Base-by-base conservation (phyloP, 805 yeast species). In the Citeromyces matritensis region DNA sequence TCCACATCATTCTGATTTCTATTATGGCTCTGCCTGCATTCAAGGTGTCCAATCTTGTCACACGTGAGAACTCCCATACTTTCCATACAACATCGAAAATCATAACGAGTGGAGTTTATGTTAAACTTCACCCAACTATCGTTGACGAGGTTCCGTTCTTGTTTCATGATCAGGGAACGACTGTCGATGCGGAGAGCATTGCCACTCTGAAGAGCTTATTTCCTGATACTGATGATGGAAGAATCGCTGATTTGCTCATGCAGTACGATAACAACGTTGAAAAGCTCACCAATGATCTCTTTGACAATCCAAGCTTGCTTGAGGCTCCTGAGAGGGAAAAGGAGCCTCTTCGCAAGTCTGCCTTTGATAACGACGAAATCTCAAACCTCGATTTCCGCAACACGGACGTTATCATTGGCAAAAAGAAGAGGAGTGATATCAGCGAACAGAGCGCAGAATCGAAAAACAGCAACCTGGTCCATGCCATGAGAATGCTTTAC, bases 401-500 rank as follows among this genome's bases (percentile, higher is more conserved):
- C 1, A 36, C 48, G 2, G 39, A 42, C 15, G 43, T 51, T 6
- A 40, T 44, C 32, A 47, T 53, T 31, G 68, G 63, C 13, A 62
- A 55, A 41, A 51, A 52, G 26, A 38, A 45, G 14, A 42, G 33
- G 12, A 39, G 33, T 14, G 35, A 36, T 19, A 30, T 37, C n/a
- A 29, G 33, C 2, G 36, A 15, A 33, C 37, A 23, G 21, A 36
- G 38, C n/a, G 65, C 58, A 34, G 69, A 65, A 21, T 43, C 69
- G n/a, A 68, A 65, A 42, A 67, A 74, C 43, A 66, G 58, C 39
- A 73, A 81, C 0, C 48, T 79, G 27, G 53, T 64, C 0, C 42
- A 44, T 32, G 85, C 86, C 1, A 50, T 80, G 38, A 55, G 71
- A 27, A 48, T 79, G 38, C 53, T 81, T 37, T 77, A 79, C 40